phyloP scores from a whole-genome alignment of 257 asterid species.

The Solanum tarapatanum region DNA sequence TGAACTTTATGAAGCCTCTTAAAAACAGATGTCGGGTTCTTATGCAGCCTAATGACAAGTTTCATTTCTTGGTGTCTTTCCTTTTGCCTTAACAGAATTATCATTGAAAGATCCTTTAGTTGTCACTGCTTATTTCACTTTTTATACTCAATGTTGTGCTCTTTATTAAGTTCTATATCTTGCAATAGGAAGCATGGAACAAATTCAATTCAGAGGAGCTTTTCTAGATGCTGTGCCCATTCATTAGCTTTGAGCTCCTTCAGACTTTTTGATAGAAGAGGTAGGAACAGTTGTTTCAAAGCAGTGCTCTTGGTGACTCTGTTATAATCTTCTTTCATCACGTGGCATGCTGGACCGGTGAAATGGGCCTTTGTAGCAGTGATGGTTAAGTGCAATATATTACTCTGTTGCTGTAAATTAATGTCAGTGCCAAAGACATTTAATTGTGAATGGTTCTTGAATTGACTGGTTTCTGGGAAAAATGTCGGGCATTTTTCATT shows the following conservation, averaged over 20 bases:
- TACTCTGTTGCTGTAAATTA: slow-evolving; percentile 38
- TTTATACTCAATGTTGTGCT: not conserved
- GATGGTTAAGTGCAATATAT: slow-evolving; percentile 21
- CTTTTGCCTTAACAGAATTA: not conserved
- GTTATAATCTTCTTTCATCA: not conserved
- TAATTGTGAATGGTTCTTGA: slow-evolving; percentile 12
- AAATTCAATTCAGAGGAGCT: slow-evolving; percentile 99
- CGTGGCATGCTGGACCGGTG: slow-evolving; percentile 15
- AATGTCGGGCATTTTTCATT: not conserved
- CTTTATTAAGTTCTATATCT: not conserved
- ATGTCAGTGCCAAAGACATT: slow-evolving; percentile 17
- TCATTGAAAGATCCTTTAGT: not conserved
- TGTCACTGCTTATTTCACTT: not conserved
- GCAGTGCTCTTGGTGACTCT: slow-evolving; percentile 2
- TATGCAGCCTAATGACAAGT: not conserved
- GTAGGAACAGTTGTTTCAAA: slow-evolving; percentile 8
- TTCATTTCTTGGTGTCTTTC: not conserved
- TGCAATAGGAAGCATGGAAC: slow-evolving; percentile 92
- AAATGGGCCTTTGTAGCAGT: slow-evolving; percentile 12
- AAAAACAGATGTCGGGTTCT: not conserved
- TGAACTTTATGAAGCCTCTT: not conserved
- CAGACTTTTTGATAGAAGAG: slow-evolving; percentile 6
- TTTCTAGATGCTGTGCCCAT: slow-evolving; percentile 36
- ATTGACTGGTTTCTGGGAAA: slow-evolving; percentile 8
- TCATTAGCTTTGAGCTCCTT: slow-evolving; percentile 16